These are phyloP conservation scores for Coniella vitis DNA, from an alignment of 2,329 filamentous ascomycete species.

Conservation along the genomic window DNA sequence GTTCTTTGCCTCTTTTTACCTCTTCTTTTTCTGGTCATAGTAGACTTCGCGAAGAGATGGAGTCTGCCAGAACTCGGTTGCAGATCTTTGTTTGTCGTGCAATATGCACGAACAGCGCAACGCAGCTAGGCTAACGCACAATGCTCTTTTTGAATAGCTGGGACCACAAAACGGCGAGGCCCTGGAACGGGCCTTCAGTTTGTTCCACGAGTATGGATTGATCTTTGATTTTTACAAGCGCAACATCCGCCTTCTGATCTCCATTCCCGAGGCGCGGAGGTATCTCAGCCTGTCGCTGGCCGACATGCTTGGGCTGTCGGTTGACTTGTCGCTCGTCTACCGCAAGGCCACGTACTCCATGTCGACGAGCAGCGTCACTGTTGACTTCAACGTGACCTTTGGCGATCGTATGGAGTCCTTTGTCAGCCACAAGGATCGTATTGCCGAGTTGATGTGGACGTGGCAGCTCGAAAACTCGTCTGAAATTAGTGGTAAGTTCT, in stretches of 20 bases:
- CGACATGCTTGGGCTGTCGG: constrained; percentile 17
- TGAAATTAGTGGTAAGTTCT: constrained; percentile 15
- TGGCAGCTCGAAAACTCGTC: constrained; percentile 17
- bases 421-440: constrained; percentile 16
- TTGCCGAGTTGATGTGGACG: constrained; percentile 17
- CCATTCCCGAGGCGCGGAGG: constrained; percentile 15
- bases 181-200: constrained; percentile 15
- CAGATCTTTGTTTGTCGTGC: too few species aligned
- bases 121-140: constrained; percentile 4
- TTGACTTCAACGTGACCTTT: constrained; percentile 16
- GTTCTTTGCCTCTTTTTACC: too few species aligned
- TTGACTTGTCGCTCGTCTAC: constrained; percentile 14
- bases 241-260: constrained; percentile 15
- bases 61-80: too few species aligned
- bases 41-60: too few species aligned
- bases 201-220: constrained; percentile 16
- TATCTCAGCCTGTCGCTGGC: constrained; percentile 18
- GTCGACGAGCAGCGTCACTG: constrained; percentile 15
- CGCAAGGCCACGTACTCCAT: constrained; percentile 14
- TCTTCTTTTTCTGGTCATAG: too few species aligned
- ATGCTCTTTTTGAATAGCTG: constrained; percentile 1
- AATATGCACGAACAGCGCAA: not conserved
- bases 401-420: constrained; percentile 15
- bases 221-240: constrained; percentile 16
- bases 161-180: constrained; percentile 16